Percentiles rank a stretch among this genome's conserved stretches.
phyloP scores from a whole-genome alignment of 192 early-diverging fungal species.

The Podila verticillata region DNA sequence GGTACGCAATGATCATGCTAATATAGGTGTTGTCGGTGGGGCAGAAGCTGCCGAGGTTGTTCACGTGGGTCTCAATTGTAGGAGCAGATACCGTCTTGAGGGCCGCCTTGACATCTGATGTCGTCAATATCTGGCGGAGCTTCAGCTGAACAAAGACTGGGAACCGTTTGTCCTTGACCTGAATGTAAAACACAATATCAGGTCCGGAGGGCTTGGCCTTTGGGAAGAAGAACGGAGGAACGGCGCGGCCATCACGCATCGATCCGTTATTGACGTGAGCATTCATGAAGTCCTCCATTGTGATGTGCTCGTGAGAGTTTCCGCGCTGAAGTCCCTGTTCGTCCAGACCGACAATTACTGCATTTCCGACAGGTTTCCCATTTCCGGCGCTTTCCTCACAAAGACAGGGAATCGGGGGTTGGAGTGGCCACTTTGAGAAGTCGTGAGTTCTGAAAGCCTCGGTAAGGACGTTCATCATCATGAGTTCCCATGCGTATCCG shows the following conservation, averaged over 20 bases:
- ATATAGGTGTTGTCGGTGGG: slow-evolving; percentile 15
- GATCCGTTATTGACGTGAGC: slow-evolving; percentile 1
- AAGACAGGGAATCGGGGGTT: neutral
- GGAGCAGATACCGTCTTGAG: slow-evolving; percentile 8
- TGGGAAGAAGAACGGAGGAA: slow-evolving; percentile 10
- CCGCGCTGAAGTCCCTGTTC: slow-evolving; percentile 7
- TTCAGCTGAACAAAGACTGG: too few relatives aligned
- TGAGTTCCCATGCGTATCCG: slow-evolving; percentile 3
- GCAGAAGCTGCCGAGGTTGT: slow-evolving; percentile 1
- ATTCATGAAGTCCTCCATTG: slow-evolving; percentile 15
- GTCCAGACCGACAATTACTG: slow-evolving; percentile 8
- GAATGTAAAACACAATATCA: slow-evolving; percentile 14
- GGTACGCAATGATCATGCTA: slow-evolving; percentile 28
- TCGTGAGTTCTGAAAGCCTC: slow-evolving; percentile 1
- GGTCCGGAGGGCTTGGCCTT: slow-evolving; percentile 5
- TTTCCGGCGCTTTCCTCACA: neutral
- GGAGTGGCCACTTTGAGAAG: neutral
- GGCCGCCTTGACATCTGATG: too few relatives aligned
- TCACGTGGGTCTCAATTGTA: neutral
- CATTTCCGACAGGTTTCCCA: neutral
- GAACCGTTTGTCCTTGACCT: neutral
- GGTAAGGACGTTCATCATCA: slow-evolving; percentile 11
- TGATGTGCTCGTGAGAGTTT: slow-evolving; percentile 7
- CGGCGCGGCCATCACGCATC: neutral
- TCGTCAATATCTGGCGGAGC: too few relatives aligned